phyloP scores from a whole-genome alignment of 768 basidiomycete species.

The Hysterangium stoloniferum region DNA sequence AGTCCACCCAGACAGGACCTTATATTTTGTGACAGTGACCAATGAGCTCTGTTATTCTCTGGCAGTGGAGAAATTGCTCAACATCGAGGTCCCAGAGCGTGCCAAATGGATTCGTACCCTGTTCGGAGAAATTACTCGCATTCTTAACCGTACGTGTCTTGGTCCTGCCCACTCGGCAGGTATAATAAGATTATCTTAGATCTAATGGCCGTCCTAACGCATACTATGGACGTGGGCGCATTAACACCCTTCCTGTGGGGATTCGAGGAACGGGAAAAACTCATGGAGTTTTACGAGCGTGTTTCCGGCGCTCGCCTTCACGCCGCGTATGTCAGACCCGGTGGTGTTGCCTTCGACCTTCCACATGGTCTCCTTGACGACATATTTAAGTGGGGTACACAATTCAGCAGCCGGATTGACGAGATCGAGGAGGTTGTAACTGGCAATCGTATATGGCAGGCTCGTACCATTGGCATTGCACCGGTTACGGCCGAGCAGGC shows the following conservation, averaged over 20 bases:
- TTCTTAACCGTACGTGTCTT: constrained; percentile 73
- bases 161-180: neutral
- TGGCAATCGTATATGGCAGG: constrained; percentile 97
- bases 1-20: neutral
- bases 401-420: constrained; percentile 84
- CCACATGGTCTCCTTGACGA: constrained; percentile 98
- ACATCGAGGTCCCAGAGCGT: constrained; percentile 92
- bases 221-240: constrained; percentile 96
- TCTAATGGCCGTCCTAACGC: constrained; percentile 93
- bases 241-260: constrained; percentile 99
- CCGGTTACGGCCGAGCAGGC: constrained; percentile 89
- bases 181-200: constrained; percentile 37
- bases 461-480: constrained; percentile 85
- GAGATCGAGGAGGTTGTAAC: constrained; percentile 98
- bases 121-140: constrained; percentile 94
- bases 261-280: constrained; percentile 98
- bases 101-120: constrained; percentile 98
- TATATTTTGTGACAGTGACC: constrained; percentile 62
- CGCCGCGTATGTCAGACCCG: constrained; percentile 95
- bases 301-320: constrained; percentile 97
- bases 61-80: constrained; percentile 96
- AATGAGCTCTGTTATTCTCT: constrained; percentile 97
- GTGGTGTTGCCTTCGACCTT: constrained; percentile 95
- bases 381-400: constrained; percentile 97
- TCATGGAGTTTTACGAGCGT: constrained; percentile 99